phyloP scores from a whole-genome alignment of 2,329 filamentous ascomycete species.

The Fusarium sp. region DNA sequence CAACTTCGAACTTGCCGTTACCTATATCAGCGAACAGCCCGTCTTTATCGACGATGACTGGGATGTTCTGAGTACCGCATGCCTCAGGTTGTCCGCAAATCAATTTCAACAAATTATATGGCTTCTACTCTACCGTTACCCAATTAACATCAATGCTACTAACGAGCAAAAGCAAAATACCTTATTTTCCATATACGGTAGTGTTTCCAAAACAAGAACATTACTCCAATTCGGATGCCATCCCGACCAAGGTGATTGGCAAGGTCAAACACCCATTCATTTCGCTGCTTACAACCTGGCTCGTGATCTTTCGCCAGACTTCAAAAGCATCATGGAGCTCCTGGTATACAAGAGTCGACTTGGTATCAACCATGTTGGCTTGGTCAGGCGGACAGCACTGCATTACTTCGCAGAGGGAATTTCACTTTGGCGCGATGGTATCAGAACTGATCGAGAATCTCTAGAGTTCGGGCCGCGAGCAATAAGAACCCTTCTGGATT shows the following conservation, averaged over 20 bases:
- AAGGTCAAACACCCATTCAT: background rate
- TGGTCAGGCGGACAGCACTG: rapidly evolving
- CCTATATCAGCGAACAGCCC: background rate
- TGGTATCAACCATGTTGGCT: background rate
- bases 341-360: rapidly evolving
- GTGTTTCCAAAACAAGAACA: background rate
- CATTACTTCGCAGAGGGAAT: background rate
- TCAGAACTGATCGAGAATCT: background rate
- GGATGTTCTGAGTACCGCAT: rapidly evolving
- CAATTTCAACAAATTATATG: rapidly evolving
- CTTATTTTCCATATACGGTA: background rate
- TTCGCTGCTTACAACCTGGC: no score
- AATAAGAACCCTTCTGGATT: background rate
- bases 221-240: background rate
- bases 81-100: rapidly evolving
- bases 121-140: background rate
- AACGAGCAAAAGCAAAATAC: rapidly evolving
- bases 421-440: no score
- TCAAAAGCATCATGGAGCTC: rapidly evolving
- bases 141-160: background rate
- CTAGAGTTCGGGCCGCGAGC: no score
- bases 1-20: background rate
- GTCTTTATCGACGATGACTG: rapidly evolving
- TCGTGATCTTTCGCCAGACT: background rate
- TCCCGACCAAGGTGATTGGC: rapidly evolving